Percentiles rank a stretch among this genome's conserved stretches.
Evolutionary conservation across 176 grass and related monocot genomes (phyloP).

Genomic region (Tillandsia leiboldiana): DNA sequence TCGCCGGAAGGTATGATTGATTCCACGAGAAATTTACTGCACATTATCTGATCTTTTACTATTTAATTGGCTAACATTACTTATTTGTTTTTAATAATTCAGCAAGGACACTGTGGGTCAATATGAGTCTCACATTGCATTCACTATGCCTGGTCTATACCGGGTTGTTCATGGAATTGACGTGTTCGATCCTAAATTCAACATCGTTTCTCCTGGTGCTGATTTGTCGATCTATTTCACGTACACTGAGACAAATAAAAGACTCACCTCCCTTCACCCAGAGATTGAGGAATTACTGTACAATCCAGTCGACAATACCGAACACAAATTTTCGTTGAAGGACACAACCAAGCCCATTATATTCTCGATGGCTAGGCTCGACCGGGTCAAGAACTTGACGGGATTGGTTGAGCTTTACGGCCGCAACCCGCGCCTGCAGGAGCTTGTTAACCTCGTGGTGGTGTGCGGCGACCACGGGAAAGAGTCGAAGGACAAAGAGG

Average conservation of each 20-base stretch:
- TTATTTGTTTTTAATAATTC: constrained; percentile 25
- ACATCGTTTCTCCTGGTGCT: constrained; percentile 95
- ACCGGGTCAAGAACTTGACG: constrained; percentile 93
- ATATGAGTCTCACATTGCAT: constrained; percentile 93
- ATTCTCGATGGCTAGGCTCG: constrained; percentile 97
- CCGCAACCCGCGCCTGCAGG: constrained; percentile 55
- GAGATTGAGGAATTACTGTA: constrained; percentile 95
- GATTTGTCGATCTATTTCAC: constrained; percentile 94
- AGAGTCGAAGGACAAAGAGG: constrained; percentile 88
- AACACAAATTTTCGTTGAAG: constrained; percentile 87
- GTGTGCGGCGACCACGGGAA: constrained; percentile 92
- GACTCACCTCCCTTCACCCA: constrained; percentile 83
- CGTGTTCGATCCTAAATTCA: constrained; percentile 98
- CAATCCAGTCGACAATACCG: constrained; percentile 55
- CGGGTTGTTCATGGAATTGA: constrained; percentile 96
- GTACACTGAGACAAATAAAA: constrained; percentile 65
- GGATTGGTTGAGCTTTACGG: constrained; percentile 89
- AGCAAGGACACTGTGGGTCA: constrained; percentile 98
- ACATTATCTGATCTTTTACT: background rate
- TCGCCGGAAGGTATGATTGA: constrained; percentile 69
- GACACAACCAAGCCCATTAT: constrained; percentile 91
- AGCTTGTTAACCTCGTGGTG: constrained; percentile 91
- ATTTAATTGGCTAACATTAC: background rate
- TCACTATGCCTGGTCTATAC: constrained; percentile 90
- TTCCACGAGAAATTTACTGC: background rate